These are phyloP conservation scores for Saitozyma sp. DNA, from an alignment of 768 basidiomycete genomes.

Conservation along the genomic window DNA sequence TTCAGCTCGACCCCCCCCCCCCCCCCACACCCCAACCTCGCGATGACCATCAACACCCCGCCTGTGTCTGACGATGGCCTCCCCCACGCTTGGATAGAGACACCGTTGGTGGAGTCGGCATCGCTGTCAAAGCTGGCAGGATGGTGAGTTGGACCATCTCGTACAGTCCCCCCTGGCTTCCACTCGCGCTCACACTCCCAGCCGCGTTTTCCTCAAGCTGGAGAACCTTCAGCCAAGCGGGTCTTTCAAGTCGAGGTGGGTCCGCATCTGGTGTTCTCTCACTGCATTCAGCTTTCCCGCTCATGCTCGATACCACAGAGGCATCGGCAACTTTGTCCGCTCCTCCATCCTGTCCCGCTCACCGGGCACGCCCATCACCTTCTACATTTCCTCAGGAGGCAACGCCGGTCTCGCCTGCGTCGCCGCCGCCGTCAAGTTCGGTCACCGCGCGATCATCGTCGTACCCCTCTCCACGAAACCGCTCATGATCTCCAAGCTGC, in stretches of 20 bases:
- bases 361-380: conserved; percentile 16
- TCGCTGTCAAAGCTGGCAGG: conserved; percentile 32
- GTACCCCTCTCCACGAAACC: conserved; percentile 30
- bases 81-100: conserved; percentile 28
- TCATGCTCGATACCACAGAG: conserved; percentile 10
- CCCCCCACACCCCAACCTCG: no score
- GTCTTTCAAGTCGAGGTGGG: conserved; percentile 45
- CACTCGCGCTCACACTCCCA: neutral
- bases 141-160: conserved; percentile 21
- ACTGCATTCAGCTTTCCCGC: neutral
- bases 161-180: neutral
- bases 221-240: conserved; percentile 43
- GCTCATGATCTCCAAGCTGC: conserved; percentile 29
- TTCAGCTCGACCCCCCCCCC: no score
- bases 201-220: conserved; percentile 40
- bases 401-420: conserved; percentile 43
- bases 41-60: no score
- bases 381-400: conserved; percentile 39
- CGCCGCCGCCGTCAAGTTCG: conserved; percentile 22
- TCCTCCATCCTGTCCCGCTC: conserved; percentile 12
- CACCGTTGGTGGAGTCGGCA: conserved; percentile 32
- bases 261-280: neutral
- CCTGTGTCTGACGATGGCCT: neutral
- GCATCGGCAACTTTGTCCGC: conserved; percentile 35
- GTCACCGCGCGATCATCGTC: conserved; percentile 31